A percentile compares a stretch with the other conserved stretches of the same genome.
Conservation (phyloP, 176 grass and related monocot species). For the Carex parvula region DNA sequence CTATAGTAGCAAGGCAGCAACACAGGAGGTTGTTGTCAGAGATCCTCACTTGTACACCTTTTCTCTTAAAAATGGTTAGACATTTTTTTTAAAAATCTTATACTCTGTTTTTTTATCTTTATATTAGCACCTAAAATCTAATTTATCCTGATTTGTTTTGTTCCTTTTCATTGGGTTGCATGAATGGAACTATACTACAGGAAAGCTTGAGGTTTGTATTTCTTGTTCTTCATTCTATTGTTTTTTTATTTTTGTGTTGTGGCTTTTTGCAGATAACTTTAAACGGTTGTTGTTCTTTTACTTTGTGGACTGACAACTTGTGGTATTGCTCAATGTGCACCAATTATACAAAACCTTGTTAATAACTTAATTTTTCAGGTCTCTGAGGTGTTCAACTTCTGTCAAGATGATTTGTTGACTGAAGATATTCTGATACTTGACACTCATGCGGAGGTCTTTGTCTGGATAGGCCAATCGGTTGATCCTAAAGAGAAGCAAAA, state of each 20-base stretch:
- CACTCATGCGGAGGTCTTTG: conserved; percentile 78
- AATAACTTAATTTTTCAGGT: conserved; percentile 44
- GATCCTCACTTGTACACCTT: conserved; percentile 89
- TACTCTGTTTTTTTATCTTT: conserved; percentile 19
- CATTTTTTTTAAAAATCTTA: conserved; percentile 24
- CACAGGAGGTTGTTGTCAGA: conserved; percentile 62
- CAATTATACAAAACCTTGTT: not conserved
- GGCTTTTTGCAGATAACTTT: not conserved
- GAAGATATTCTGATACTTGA: conserved; percentile 94
- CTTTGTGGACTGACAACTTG: conserved; percentile 8
- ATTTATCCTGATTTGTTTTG: conserved; percentile 31
- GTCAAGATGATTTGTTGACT: conserved; percentile 98
- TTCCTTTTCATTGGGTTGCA: conserved; percentile 30
- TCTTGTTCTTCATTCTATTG: conserved; percentile 6
- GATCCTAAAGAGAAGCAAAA: conserved; percentile 85
- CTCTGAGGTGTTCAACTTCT: conserved; percentile 84
- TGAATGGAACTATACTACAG: conserved; percentile 42
- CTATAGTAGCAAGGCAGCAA: conserved; percentile 52
- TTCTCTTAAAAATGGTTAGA: conserved; percentile 78
- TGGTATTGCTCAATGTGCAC: conserved; percentile 12
- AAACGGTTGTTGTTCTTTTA: not conserved
- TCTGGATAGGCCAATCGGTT: conserved; percentile 86
- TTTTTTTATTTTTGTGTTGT: conserved; percentile 28
- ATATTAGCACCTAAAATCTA: conserved; percentile 1
- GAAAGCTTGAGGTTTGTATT: conserved; percentile 61